Evolutionary conservation across 2,329 filamentous ascomycete species (phyloP), one percentile per base, ranked within the genome.

Genomic region (Leptographium lundbergii): DNA sequence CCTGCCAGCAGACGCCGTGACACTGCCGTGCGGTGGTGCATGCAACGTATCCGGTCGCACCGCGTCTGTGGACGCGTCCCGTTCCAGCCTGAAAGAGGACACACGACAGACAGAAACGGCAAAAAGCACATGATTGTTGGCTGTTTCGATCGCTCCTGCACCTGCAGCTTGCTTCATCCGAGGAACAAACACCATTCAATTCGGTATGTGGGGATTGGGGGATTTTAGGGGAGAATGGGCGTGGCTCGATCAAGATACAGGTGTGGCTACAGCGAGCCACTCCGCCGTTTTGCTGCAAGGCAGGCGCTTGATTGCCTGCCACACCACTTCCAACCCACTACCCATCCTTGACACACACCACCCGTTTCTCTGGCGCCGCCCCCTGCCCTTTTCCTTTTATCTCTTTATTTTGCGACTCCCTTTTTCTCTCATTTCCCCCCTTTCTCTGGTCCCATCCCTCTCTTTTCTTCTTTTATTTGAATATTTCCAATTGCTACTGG

Each of bases 261-360:
- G 47, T 3, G 47, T 50, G 47, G 13, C 11, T 50, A 10, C 22
- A 25, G 47, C 19, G 36, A 5, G 36, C 48, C 25, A 6, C 4
- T 56, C 45, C 45, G 53, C 29, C 32, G 32, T 36, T 45, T 54
- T 11, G 22, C 57, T 53, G 34, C 57, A 48, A 25, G 57, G 36
- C 57, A 42, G 29, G 57, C 51, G 57, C 51, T 58, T 58, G 57
- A 48, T 54, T 27, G 52, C 25, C 53, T 55, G 45, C 45, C 57
- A 56, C 53, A 51, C 57, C 51, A 54, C 54, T 39, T n/a, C 53
- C 36, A 57, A 58, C 53, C 27, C 47, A 29, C 48, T 50, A 58
- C 58, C 53, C 56, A 25, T 32, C 47, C 60, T 29, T 27, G 57
- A 45, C 58, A 51, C 57, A 57, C 57, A 60, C 57, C 13, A 57